phyloP scores from a whole-genome alignment of 768 basidiomycete species.

The Phlegmacium glaucopus region DNA sequence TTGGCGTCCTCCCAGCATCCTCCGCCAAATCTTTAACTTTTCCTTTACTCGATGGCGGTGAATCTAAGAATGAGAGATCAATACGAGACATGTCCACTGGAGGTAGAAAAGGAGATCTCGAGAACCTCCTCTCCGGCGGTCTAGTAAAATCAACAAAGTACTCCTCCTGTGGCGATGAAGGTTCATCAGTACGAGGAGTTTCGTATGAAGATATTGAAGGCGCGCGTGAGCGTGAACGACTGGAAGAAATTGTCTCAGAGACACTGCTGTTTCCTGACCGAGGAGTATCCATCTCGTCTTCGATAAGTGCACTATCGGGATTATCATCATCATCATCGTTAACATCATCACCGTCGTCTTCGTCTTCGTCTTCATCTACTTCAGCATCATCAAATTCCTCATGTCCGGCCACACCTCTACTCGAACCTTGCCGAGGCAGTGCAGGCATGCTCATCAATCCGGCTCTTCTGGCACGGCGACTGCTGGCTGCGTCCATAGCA shows the following conservation, averaged over 20 bases:
- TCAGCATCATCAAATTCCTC: conserved; percentile 20
- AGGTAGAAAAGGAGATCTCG: conserved; percentile 17
- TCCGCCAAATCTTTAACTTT: conserved; percentile 4
- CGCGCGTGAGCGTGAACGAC: background rate
- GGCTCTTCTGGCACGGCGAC: conserved; percentile 17
- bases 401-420: conserved; percentile 16
- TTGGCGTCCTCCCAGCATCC: conserved; percentile 15
- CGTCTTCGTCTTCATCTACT: conserved; percentile 42
- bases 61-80: conserved; percentile 30
- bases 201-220: background rate
- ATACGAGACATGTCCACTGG: conserved; percentile 28
- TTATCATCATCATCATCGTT: conserved; percentile 33
- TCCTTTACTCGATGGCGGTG: conserved; percentile 5
- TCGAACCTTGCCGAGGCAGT: conserved; percentile 23
- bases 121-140: conserved; percentile 12
- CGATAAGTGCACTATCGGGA: conserved; percentile 29
- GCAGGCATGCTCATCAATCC: conserved; percentile 56
- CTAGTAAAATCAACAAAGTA: conserved; percentile 11
- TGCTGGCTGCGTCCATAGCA: conserved; percentile 3
- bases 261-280: conserved; percentile 19
- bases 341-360: conserved; percentile 18
- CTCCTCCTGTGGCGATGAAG: conserved; percentile 1
- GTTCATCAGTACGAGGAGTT: background rate
- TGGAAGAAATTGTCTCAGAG: background rate
- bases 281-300: conserved; percentile 23